Base-by-base conservation (phyloP, 352 stramenopile species). In the Globisporangium ultimum region DNA sequence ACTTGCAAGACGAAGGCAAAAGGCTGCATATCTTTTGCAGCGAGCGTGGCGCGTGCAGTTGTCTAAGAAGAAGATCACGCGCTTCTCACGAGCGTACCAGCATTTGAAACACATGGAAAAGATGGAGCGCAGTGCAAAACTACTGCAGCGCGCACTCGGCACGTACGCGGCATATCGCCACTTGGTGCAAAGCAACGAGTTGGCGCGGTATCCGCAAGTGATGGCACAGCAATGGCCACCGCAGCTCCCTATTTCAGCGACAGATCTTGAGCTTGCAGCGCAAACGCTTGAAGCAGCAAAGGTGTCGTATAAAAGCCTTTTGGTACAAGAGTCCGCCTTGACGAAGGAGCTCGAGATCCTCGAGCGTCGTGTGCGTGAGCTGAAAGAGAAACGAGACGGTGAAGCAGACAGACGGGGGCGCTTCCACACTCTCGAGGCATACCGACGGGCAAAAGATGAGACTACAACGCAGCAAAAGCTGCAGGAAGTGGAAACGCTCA, bases 381-480 rank as follows among this genome's bases (percentile, higher is more conserved):
- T 68, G 12, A 77, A 72, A 15, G 49, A 58, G 0, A 63, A 57
- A 22, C 50, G 40, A 7, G 45, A 6, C 0, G 68, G 80, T 13
- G 80, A 93, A n/a, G 61, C 51, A 0, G 78, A 87, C 13, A 71
- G 73, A 3, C 60, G 88, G 7, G 63, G 54, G 15, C 80, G 83
- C 0, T 76, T 89, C 49, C 66, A 70, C n/a, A 66, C 45, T 4
- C 66, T 86, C 38, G 71, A 77, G 18, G 67, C 72, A 4, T 53
- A 80, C 48, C 73, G 77, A 17, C 68, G 73, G 22, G 22, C 71
- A 0, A 87, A 88, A 61, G 78, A 87, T 11, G 77, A 86, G 21
- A 69, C 77, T 47, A 20, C 24, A 8, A 71, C 70, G 22, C 56
- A 72, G 10, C 66, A 68, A 20, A 60, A 71, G 15, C 61, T 90